These are phyloP conservation scores for Pelagophyceae sp. DNA, from an alignment of 352 stramenopile species.

Conservation along the genomic window DNA sequence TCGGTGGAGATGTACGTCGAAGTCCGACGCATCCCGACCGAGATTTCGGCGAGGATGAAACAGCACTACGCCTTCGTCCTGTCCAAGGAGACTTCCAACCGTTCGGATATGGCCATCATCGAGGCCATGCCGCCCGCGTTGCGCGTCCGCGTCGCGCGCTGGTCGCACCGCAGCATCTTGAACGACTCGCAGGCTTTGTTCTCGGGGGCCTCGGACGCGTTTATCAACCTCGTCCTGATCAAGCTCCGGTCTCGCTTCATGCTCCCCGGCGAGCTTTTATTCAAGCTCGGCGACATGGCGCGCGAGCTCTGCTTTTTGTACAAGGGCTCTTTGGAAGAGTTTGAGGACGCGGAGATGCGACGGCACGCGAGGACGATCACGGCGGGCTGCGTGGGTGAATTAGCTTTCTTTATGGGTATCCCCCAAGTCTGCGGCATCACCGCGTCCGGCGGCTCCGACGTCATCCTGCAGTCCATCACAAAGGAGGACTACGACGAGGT, in stretches of 20 bases:
- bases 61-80: slow-evolving; percentile 22
- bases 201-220: slow-evolving; percentile 8
- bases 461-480: slow-evolving; percentile 21
- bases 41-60: slow-evolving; percentile 24
- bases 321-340: slow-evolving; percentile 21
- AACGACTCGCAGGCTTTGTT: not conserved
- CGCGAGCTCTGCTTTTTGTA: slow-evolving; percentile 25
- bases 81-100: slow-evolving; percentile 15
- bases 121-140: slow-evolving; percentile 14
- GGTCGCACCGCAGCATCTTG: slow-evolving; percentile 18
- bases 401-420: slow-evolving; percentile 29
- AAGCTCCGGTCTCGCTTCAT: slow-evolving; percentile 21
- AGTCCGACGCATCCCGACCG: slow-evolving; percentile 16
- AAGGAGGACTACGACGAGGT: slow-evolving; percentile 27
- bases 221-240: slow-evolving; percentile 20
- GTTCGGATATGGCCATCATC: slow-evolving; percentile 25
- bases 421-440: slow-evolving; percentile 24
- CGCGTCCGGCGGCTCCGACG: slow-evolving; percentile 17
- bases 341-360: slow-evolving; percentile 23
- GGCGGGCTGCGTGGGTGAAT: slow-evolving; percentile 17
- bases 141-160: slow-evolving; percentile 17
- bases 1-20: slow-evolving; percentile 24
- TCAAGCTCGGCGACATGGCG: slow-evolving; percentile 28
- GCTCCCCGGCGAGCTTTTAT: slow-evolving; percentile 25
- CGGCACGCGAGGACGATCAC: not conserved